Conservation (phyloP, 129 eudicot genomes). For the Rutidosis leptorrhynchoides region DNA sequence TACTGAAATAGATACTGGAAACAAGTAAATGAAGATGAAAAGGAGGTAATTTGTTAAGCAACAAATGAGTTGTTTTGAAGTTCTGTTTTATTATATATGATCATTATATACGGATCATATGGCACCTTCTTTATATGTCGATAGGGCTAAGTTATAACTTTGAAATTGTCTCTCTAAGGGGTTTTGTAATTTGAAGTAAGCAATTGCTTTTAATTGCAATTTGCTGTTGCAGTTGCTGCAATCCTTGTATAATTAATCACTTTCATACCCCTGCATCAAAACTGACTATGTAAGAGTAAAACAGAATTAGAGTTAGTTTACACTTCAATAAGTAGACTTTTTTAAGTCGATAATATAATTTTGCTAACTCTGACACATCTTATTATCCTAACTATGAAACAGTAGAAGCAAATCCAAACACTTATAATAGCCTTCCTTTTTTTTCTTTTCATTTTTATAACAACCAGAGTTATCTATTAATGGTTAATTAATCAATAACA, state of each 20-base stretch:
- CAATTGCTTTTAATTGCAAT: neutral
- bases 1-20: conserved; percentile 19
- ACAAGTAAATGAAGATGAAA: conserved; percentile 8
- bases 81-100: neutral
- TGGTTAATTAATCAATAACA: neutral
- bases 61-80: neutral
- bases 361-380: neutral
- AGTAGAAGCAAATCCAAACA: neutral
- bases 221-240: neutral
- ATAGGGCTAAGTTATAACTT: neutral
- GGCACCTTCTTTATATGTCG: neutral
- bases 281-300: neutral
- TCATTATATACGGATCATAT: neutral
- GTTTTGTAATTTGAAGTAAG: neutral
- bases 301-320: neutral
- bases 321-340: neutral
- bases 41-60: conserved; percentile 2
- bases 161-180: neutral
- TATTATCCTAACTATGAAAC: neutral
- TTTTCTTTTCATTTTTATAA: too few species aligned
- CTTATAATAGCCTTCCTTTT: neutral
- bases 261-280: neutral
- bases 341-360: too few species aligned
- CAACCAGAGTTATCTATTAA: neutral
- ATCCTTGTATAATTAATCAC: neutral